These are phyloP conservation scores for Coleophoma cylindrospora DNA, from an alignment of 2,329 filamentous ascomycete genomes.

Conservation along the genomic window DNA sequence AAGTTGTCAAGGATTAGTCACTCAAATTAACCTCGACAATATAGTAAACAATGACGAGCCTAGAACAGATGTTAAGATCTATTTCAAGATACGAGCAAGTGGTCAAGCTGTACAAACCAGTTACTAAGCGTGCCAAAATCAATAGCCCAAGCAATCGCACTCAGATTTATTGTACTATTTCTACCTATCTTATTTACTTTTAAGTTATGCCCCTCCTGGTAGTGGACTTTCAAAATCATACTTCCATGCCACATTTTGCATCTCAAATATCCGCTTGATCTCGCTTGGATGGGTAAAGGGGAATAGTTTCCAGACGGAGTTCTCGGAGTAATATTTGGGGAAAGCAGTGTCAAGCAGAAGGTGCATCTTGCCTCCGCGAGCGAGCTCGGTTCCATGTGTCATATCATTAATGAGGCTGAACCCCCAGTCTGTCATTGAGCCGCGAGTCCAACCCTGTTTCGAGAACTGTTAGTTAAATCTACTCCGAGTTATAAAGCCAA, in stretches of 20 bases:
- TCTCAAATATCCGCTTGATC: background rate
- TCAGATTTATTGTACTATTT: too few relatives aligned
- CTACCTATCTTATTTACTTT: too few relatives aligned
- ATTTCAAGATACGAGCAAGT: too few relatives aligned
- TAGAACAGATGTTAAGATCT: too few relatives aligned
- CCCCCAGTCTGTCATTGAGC: conserved; percentile 49
- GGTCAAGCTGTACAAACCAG: too few relatives aligned
- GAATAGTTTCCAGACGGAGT: conserved; percentile 70
- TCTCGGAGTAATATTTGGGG: conserved; percentile 68
- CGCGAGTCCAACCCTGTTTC: background rate
- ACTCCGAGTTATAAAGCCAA: too few relatives aligned
- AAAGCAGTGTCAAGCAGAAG: conserved; percentile 75
- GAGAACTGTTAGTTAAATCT: background rate
- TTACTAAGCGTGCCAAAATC: too few relatives aligned
- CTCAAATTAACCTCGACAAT: too few relatives aligned
- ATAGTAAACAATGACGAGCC: too few relatives aligned
- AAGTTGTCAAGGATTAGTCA: too few relatives aligned
- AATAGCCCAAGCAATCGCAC: too few relatives aligned
- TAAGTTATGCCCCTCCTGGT: background rate
- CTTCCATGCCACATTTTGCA: background rate
- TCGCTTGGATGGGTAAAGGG: conserved; percentile 52
- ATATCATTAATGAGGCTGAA: conserved; percentile 70
- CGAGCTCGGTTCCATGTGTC: conserved; percentile 46
- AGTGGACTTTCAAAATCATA: background rate
- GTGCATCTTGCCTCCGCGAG: conserved; percentile 75